Evolutionary conservation across 2,329 filamentous ascomycete genomes (phyloP).

Genomic region (Coniochaeta prunicola): DNA sequence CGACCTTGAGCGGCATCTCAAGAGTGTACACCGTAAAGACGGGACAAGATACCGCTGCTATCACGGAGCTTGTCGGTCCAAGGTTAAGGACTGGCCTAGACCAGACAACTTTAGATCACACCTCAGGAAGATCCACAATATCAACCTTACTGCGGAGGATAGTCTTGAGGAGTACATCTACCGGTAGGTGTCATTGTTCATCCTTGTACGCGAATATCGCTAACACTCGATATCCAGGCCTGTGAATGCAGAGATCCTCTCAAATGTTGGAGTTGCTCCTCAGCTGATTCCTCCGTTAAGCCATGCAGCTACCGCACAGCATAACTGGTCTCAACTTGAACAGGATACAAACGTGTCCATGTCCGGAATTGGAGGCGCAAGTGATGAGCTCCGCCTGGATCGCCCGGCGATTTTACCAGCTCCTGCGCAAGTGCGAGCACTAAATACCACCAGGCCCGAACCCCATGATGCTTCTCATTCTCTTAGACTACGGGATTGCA

Average conservation of each 20-base stretch:
- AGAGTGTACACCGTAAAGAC: constrained; percentile 57
- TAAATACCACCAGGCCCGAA: background rate
- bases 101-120: constrained; percentile 84
- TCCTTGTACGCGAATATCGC: background rate
- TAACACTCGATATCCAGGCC: background rate
- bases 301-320: background rate
- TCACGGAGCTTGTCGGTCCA: constrained; percentile 46
- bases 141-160: constrained; percentile 25
- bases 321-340: background rate
- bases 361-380: background rate
- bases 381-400: background rate
- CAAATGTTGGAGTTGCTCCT: background rate
- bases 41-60: constrained; percentile 54
- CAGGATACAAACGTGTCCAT: background rate
- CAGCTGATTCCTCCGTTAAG: background rate
- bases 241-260: background rate
- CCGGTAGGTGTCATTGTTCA: background rate
- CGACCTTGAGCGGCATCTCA: constrained; percentile 73
- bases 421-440: background rate
- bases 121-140: constrained; percentile 58
- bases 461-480: background rate
- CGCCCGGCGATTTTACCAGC: background rate
- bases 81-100: constrained; percentile 67
- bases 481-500: background rate
- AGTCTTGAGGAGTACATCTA: constrained; percentile 20